phyloP scores from a whole-genome alignment of 1,139 yeast species.

The Spencermartinsiella ligniputridi region DNA sequence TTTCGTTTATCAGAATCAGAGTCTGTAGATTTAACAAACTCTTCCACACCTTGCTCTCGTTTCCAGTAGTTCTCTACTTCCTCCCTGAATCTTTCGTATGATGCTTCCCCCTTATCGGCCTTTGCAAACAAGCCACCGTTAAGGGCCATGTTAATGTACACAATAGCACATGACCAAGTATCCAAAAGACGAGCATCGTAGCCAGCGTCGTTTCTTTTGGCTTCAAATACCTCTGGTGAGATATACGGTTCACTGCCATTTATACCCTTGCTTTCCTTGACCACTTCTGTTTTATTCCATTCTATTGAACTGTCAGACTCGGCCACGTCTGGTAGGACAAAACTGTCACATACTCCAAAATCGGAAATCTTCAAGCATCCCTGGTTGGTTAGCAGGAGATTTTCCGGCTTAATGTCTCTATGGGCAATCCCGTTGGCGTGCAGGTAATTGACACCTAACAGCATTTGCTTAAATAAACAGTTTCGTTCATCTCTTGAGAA shows the following conservation, averaged over 20 bases:
- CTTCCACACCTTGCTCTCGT: conserved; percentile 66
- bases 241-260: conserved; percentile 54
- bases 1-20: conserved; percentile 34
- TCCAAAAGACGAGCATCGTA: conserved; percentile 54
- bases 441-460: conserved; percentile 65
- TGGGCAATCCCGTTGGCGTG: conserved; percentile 71
- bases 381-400: conserved; percentile 58
- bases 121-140: conserved; percentile 33
- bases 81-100: conserved; percentile 22
- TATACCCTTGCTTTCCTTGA: conserved; percentile 10
- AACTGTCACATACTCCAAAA: conserved; percentile 62
- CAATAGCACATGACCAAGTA: conserved; percentile 65
- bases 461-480: conserved; percentile 66
- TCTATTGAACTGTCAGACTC: no score
- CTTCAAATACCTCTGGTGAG: conserved; percentile 60
- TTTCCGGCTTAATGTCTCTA: conserved; percentile 71
- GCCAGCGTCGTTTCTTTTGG: conserved; percentile 17
- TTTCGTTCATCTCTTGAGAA: conserved; percentile 43
- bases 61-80: conserved; percentile 52
- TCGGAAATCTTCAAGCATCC: conserved; percentile 70
- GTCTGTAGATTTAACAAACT: conserved; percentile 2
- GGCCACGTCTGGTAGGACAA: conserved; percentile 38
- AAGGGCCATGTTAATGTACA: conserved; percentile 76
- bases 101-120: conserved; percentile 28
- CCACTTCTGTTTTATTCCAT: conserved; percentile 4